A percentile compares a stretch with the other conserved stretches of the same genome.
These are phyloP conservation scores for Prunus davidiana DNA, from an alignment of 306 rosid species.

Conservation along the genomic window DNA sequence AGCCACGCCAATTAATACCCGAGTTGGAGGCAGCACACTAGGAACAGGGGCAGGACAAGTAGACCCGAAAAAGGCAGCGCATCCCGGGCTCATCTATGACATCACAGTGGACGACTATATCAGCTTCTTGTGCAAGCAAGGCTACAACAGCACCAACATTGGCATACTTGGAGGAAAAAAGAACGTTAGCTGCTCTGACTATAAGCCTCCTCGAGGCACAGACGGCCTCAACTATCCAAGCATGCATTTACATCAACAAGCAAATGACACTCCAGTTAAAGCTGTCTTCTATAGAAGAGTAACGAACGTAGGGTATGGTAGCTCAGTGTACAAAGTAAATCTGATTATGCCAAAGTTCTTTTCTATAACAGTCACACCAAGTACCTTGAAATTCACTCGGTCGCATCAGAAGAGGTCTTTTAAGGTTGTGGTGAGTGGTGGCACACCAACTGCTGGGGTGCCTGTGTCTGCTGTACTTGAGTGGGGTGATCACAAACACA, in stretches of 20 bases:
- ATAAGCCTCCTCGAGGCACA: slow-evolving; percentile 34
- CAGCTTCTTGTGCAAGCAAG: slow-evolving; percentile 58
- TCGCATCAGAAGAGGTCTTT: slow-evolving; percentile 41
- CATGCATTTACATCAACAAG: slow-evolving; percentile 42
- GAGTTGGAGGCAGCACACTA: slow-evolving; percentile 33
- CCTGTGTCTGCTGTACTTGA: slow-evolving; percentile 41
- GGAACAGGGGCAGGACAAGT: slow-evolving; percentile 78
- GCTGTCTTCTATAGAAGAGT: slow-evolving; percentile 59
- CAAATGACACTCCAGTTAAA: slow-evolving; percentile 14
- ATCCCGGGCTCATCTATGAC: slow-evolving; percentile 73
- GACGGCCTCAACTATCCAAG: slow-evolving; percentile 92
- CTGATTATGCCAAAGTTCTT: slow-evolving; percentile 50
- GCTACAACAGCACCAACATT: slow-evolving; percentile 41
- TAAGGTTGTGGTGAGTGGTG: slow-evolving; percentile 54
- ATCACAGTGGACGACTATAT: slow-evolving; percentile 37
- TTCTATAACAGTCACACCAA: slow-evolving; percentile 47
- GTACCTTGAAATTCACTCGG: slow-evolving; percentile 35
- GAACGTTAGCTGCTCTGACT: slow-evolving; percentile 37
- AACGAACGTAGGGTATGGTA: slow-evolving; percentile 54
- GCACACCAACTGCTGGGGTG: slow-evolving; percentile 20
- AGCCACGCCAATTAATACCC: slow-evolving; percentile 58
- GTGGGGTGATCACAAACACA: slow-evolving; percentile 63
- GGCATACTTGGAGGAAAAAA: slow-evolving; percentile 38
- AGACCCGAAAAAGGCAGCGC: slow-evolving; percentile 44
- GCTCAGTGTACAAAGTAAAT: slow-evolving; percentile 55